phyloP scores from a whole-genome alignment of 495 filamentous ascomycete species.

The Chlorociboria aeruginascens region DNA sequence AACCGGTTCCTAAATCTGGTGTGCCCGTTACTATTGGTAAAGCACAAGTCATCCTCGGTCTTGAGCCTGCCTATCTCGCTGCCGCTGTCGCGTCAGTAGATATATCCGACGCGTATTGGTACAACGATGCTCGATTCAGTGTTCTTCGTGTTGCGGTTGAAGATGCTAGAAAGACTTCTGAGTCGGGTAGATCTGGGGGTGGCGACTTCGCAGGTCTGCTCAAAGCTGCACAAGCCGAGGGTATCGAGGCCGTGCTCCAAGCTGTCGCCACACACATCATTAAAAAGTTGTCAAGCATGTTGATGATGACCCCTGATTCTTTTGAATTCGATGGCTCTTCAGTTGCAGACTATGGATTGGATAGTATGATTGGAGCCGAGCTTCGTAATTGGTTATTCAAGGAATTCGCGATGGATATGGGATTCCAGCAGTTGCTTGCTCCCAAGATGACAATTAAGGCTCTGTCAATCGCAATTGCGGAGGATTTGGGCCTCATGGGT shows the following conservation, averaged over 20 bases:
- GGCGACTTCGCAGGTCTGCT: background rate
- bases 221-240: background rate
- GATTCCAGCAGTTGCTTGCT: conserved; percentile 25
- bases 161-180: background rate
- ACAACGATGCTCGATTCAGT: conserved; percentile 19
- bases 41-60: conserved; percentile 19
- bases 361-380: conserved; percentile 37
- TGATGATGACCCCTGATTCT: conserved; percentile 20
- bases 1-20: conserved; percentile 3
- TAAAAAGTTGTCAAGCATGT: conserved; percentile 21
- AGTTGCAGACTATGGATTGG: conserved; percentile 29
- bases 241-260: conserved; percentile 6
- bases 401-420: conserved; percentile 27
- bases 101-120: conserved; percentile 17
- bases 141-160: background rate
- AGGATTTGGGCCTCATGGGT: no score
- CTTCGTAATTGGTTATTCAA: conserved; percentile 36
- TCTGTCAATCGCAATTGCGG: no score
- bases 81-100: conserved; percentile 6
- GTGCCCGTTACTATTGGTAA: background rate
- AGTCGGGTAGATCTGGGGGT: no score
- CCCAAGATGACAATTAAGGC: no score
- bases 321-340: conserved; percentile 18
- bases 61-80: conserved; percentile 22
- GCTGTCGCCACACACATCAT: conserved; percentile 16